phyloP scores from a whole-genome alignment of 2,329 filamentous ascomycete species.

The Stagonosporopsis tanaceti region DNA sequence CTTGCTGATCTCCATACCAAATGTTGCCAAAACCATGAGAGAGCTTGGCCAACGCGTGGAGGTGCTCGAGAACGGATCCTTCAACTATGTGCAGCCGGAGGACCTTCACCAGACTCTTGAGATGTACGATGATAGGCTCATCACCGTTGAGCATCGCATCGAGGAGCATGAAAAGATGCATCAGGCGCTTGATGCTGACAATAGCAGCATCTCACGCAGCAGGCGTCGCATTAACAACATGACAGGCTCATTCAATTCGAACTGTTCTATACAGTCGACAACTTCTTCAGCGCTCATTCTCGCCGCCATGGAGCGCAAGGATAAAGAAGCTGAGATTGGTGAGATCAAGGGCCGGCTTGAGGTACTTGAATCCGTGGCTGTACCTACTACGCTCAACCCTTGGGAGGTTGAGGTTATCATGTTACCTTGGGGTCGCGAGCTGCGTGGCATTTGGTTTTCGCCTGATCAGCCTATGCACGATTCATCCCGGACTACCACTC shows the following conservation, averaged over 20 bases:
- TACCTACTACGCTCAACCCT: constrained; percentile 69
- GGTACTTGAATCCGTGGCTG: constrained; percentile 64
- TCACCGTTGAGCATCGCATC: constrained; percentile 69
- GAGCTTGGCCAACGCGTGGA: constrained; percentile 72
- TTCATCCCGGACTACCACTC: constrained; percentile 44
- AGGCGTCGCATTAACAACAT: constrained; percentile 42
- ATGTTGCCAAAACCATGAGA: constrained; percentile 59
- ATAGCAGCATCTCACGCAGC: constrained; percentile 36
- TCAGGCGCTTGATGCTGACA: constrained; percentile 39
- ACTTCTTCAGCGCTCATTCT: constrained; percentile 50
- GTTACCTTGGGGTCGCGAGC: constrained; percentile 69
- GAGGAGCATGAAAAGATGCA: constrained; percentile 52
- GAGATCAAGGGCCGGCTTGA: constrained; percentile 58
- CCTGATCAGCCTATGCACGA: constrained; percentile 52
- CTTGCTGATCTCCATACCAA: constrained; percentile 49
- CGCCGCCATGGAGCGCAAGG: constrained; percentile 47
- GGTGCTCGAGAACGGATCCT: constrained; percentile 73
- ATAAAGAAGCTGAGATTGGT: constrained; percentile 55
- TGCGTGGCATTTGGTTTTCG: constrained; percentile 63
- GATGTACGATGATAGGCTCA: constrained; percentile 69
- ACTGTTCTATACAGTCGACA: constrained; percentile 47
- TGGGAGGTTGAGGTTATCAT: constrained; percentile 82
- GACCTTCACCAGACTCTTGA: constrained; percentile 75
- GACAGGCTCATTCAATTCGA: constrained; percentile 53
- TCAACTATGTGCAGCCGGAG: constrained; percentile 71